A percentile compares a stretch with the other conserved stretches of the same genome.
phyloP scores from a whole-genome alignment of 371 early-diverging fungal species.

The Encephalitozoon romaleae region DNA sequence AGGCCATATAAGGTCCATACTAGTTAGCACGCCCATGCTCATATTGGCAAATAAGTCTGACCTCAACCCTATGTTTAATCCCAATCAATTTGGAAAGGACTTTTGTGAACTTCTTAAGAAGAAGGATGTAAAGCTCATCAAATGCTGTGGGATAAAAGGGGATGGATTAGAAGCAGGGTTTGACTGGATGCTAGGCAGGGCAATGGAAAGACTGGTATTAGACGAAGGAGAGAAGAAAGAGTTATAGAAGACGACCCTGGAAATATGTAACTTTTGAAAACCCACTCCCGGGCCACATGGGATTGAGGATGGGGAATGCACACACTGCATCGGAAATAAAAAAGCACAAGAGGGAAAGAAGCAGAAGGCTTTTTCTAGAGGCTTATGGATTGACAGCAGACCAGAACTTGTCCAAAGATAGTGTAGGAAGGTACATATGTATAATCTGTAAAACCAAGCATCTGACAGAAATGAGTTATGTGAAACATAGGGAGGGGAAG shows the following conservation, averaged over 20 bases:
- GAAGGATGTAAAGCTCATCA: neutral
- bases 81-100: neutral
- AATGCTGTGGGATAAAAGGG: neutral
- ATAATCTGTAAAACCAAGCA: neutral
- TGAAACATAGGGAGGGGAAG: conserved; percentile 1
- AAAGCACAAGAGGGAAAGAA: neutral
- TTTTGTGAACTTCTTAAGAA: neutral
- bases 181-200: conserved; percentile 12
- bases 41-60: conserved; percentile 54
- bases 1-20: conserved; percentile 70
- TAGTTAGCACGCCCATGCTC: conserved; percentile 63
- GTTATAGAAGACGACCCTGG: neutral
- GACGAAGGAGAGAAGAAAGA: neutral
- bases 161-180: conserved; percentile 26
- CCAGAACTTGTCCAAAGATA: neutral
- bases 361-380: neutral
- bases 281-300: neutral
- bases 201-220: neutral
- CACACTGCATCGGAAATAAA: neutral
- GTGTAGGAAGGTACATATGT: neutral
- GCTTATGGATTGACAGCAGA: neutral
- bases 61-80: neutral
- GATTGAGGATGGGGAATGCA: neutral
- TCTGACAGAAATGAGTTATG: conserved; percentile 10
- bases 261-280: too few relatives aligned